phyloP scores from a whole-genome alignment of 345 rosid species.

The Excoecaria agallocha region DNA sequence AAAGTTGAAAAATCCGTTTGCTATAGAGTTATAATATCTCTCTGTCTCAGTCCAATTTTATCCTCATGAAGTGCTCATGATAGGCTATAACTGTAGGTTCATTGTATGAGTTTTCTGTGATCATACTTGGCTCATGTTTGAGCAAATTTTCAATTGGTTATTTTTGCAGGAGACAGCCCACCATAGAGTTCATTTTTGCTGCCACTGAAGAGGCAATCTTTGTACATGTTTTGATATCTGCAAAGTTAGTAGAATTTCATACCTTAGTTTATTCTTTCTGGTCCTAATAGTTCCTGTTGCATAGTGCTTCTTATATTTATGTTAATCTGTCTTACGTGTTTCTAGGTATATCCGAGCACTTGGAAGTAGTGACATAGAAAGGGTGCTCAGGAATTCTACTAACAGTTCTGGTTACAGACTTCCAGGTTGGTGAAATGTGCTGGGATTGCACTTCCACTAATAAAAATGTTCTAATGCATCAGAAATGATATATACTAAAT shows the following conservation, averaged over 20 bases:
- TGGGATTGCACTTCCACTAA: neutral
- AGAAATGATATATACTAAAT: neutral
- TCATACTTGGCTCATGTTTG: neutral
- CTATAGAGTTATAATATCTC: neutral
- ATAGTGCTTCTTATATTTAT: constrained; percentile 18
- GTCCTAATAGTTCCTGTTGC: neutral
- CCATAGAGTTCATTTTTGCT: constrained; percentile 87
- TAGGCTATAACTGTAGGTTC: neutral
- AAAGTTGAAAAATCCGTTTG: no score
- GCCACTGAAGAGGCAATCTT: constrained; percentile 91
- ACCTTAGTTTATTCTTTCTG: constrained; percentile 11
- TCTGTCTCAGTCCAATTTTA: neutral
- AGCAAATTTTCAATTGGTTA: constrained; percentile 2
- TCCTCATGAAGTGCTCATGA: neutral
- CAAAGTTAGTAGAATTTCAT: constrained; percentile 65
- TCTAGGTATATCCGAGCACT: constrained; percentile 80
- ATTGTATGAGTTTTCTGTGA: neutral
- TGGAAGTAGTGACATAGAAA: constrained; percentile 73
- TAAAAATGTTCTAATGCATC: neutral
- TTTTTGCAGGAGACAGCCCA: constrained; percentile 76
- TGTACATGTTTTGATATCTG: constrained; percentile 80
- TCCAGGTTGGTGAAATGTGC: constrained; percentile 64
- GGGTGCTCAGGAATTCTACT: constrained; percentile 54
- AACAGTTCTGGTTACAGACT: constrained; percentile 53
- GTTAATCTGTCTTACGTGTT: constrained; percentile 19